These are phyloP conservation scores for Aeminium ludgeri DNA, from an alignment of 495 filamentous ascomycete genomes.

Conservation along the genomic window DNA sequence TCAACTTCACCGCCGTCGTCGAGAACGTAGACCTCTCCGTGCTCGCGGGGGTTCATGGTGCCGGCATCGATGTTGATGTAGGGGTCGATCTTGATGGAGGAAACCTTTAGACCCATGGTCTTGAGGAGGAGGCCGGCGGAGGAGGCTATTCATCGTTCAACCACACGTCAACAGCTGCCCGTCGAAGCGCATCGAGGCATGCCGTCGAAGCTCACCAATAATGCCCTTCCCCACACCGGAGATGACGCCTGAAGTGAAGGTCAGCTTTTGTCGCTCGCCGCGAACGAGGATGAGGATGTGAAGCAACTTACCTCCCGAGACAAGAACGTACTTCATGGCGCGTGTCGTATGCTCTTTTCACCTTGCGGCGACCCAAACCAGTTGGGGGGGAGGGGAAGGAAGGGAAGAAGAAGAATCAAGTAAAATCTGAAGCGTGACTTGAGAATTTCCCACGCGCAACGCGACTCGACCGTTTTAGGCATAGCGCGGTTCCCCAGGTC, in stretches of 20 bases:
- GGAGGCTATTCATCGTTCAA: slow-evolving; percentile 30
- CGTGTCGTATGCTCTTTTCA: background rate
- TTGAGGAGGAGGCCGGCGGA: slow-evolving; percentile 69
- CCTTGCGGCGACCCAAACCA: slow-evolving; percentile 3
- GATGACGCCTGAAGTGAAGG: slow-evolving; percentile 45
- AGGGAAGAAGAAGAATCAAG: background rate
- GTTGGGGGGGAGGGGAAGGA: slow-evolving; percentile 2
- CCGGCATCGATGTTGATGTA: slow-evolving; percentile 81
- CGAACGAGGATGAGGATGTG: no score
- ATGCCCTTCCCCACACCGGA: slow-evolving; percentile 72
- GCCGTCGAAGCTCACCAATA: slow-evolving; percentile 51
- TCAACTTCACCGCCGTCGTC: slow-evolving; percentile 72
- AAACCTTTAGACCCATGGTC: slow-evolving; percentile 56
- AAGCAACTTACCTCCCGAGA: slow-evolving; percentile 51
- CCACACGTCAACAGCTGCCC: background rate
- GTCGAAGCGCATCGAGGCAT: no score
- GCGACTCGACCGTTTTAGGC: no score
- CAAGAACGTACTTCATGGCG: slow-evolving; percentile 72
- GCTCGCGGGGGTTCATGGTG: slow-evolving; percentile 65
- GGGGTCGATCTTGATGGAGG: slow-evolving; percentile 66
- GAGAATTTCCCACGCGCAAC: no score
- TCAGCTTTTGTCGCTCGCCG: background rate
- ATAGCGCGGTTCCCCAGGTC: no score
- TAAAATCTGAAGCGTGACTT: no score
- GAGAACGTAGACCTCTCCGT: slow-evolving; percentile 56